phyloP scores from a whole-genome alignment of 257 asterid genomes.

The Coffea canephora region DNA sequence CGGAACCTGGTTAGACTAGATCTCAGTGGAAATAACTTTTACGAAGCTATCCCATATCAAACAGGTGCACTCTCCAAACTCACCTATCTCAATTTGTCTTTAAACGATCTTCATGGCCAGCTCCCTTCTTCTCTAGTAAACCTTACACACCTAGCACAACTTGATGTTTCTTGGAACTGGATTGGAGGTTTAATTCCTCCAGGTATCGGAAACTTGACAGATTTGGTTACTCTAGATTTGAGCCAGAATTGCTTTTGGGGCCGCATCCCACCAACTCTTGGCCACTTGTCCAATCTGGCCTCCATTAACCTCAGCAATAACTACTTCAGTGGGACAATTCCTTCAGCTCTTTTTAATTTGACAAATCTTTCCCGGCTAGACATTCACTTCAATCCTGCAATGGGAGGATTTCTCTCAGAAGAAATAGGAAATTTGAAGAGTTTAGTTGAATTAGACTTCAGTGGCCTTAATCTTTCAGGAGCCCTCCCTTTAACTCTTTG shows the following conservation, averaged over 20 bases:
- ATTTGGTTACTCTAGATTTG: background rate
- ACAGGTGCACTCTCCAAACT: constrained; percentile 7
- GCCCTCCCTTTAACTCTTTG: background rate
- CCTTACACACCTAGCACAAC: background rate
- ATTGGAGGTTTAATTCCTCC: background rate
- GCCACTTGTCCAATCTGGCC: too few relatives aligned
- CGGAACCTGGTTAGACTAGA: background rate
- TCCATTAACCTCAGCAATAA: too few relatives aligned
- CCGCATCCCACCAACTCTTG: too few relatives aligned
- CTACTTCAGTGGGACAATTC: too few relatives aligned
- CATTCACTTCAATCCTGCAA: background rate
- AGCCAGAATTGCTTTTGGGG: background rate
- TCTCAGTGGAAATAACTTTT: background rate
- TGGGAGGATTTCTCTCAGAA: background rate
- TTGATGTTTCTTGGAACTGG: background rate
- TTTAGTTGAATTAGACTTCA: too few relatives aligned
- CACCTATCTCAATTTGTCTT: background rate
- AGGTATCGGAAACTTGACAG: background rate
- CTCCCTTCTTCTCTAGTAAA: background rate
- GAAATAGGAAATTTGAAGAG: background rate
- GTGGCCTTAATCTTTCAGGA: background rate
- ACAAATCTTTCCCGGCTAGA: too few relatives aligned
- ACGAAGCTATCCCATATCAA: background rate
- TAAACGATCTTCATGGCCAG: background rate
- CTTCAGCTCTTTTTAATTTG: too few relatives aligned